Evolutionary conservation across 1,139 yeast genomes (phyloP), one percentile per base, ranked within the genome.

Genomic region (Kodamaea alishanica): DNA sequence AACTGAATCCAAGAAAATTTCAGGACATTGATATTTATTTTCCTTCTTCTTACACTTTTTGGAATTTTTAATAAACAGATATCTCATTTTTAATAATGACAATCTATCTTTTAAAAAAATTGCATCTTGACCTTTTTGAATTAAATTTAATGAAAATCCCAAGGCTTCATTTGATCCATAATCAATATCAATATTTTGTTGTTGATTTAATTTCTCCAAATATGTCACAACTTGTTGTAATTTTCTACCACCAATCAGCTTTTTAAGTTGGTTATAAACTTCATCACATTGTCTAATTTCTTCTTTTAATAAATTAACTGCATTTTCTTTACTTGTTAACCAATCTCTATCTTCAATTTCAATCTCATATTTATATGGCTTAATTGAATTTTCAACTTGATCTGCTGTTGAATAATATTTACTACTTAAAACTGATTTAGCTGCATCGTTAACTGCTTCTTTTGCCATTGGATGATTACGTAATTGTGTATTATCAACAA

Each of bases 301-400:
- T 58, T 92, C 97, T 52, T 81, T 83, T 43, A 94, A 61, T 43
- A 94, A 62, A 31, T 66, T 67, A 10, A 79, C 76, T 0, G 97
- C 77, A 55, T 85, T 95, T 25, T 86, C 95, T 47, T 87, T 79
- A 30, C 96, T 83, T 9, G 76, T 59, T 29, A 72, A 66, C 99
- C 99, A 94, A 58, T 94, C 98, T 32, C 96, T 74, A 54, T 89
- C 96, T 55, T 92, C 98, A 34, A 92, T 78, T 58, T 94, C 98
- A 45, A 94, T 90, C 58, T 94, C 98, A 60, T 92, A 92, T 63
- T 94, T 94, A 65, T 84, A 92, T 2, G 98, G 98, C 60, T 94
- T 94, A 55, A 94, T 90, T 65, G 97, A 90, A 61, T 92, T 94
- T 56, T 94, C 99, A 10, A 94, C 98, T 59, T 94, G 98, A 58